Base-by-base conservation (phyloP, 2,329 filamentous ascomycete genomes). In the Colletotrichum sp. region DNA sequence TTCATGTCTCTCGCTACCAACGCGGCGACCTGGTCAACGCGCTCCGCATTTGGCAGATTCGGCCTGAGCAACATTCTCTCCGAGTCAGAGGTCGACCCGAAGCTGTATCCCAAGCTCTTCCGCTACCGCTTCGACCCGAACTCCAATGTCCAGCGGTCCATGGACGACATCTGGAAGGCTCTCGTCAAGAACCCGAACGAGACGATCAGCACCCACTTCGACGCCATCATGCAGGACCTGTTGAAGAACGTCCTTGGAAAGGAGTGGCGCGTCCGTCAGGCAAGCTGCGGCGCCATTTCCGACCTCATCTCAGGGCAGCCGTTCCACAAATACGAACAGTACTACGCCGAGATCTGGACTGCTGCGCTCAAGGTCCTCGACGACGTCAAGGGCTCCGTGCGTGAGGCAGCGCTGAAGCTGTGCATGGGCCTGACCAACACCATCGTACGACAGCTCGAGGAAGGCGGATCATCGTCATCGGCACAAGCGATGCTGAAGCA, bases 1-100 rank as follows among this genome's bases (percentile, higher is more conserved):
- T 98, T 99, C 86, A 99, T 99, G 97, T 96, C 96, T 1, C 89
- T 99, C 79, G 97, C 97, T 4, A 95, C 96, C 3, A 98, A 98
- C 81, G 97, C 98, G 64, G 96, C 96, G 1, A 97, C 98, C 18
- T 99, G 97, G 97, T 96, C 96, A 2, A 98, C 96, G n/a, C 92
- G 97, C 66, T 97, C 97, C 1, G 97, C 97, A 0, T 98, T 99
- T 84, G 97, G 97, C 4, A 91, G 96, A 13, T 98, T 98, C 79
- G 97, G 97, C 0, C 89, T 99, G 66, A 97, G 96, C 83, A 97
- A 91, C 78, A 96, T 99, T 76, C 91, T 99, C 64, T 97, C 95
- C 0, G 95, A 98, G 80, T 96, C 96, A 0, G 91, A 92, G 75
- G 90, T 97, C 75, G 98, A 98, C 80, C 96, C 96, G 0, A 98